A percentile compares a stretch with the other conserved stretches of the same genome.
phyloP scores from a whole-genome alignment of 169 alveolate species.

The Cryptosporidium sp. region DNA sequence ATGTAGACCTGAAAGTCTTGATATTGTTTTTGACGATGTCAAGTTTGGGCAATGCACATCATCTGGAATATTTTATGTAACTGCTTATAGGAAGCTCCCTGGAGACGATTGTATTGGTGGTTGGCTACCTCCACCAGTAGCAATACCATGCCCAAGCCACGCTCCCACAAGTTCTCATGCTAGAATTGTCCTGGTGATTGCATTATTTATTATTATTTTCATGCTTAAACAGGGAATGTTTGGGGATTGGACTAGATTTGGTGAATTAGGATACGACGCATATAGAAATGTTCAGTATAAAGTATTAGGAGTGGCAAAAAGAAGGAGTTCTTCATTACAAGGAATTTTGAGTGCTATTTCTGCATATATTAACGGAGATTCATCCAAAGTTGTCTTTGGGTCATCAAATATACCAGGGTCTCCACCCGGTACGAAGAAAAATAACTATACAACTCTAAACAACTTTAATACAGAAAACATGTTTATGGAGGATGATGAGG shows the following conservation, averaged over 20 bases:
- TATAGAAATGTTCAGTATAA: conserved; percentile 59
- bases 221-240: conserved; percentile 70
- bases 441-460: conserved; percentile 35
- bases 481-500: conserved; percentile 74
- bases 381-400: conserved; percentile 27
- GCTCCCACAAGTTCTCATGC: conserved; percentile 82
- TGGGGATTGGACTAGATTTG: conserved; percentile 54
- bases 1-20: conserved; percentile 82
- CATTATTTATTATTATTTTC: conserved; percentile 25
- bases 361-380: conserved; percentile 44
- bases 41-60: conserved; percentile 77
- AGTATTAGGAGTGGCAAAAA: conserved; percentile 64
- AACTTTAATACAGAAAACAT: conserved; percentile 10
- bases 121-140: conserved; percentile 91
- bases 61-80: conserved; percentile 58
- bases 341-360: conserved; percentile 57
- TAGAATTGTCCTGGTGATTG: conserved; percentile 34
- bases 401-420: conserved; percentile 11
- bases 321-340: conserved; percentile 68
- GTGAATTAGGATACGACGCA: conserved; percentile 47
- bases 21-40: conserved; percentile 77
- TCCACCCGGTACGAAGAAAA: conserved; percentile 12
- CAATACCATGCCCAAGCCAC: conserved; percentile 93
- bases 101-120: conserved; percentile 98
- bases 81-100: conserved; percentile 95